phyloP scores from a whole-genome alignment of 1,284 basidiomycete genomes.

The Trametes versicolor region DNA sequence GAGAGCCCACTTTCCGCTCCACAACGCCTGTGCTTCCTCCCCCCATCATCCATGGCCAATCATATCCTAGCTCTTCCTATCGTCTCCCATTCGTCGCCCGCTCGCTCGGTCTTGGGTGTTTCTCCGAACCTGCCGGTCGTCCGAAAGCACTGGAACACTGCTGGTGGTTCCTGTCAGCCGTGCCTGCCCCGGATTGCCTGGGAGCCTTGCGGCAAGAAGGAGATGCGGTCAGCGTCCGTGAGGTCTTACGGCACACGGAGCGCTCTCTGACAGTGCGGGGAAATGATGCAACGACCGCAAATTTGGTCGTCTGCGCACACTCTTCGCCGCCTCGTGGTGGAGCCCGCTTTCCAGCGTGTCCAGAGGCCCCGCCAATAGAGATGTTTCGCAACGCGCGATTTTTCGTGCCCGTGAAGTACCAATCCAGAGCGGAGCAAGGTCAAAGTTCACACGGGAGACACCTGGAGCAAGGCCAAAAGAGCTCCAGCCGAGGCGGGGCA shows the following conservation, averaged over 20 bases:
- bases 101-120: constrained; percentile 3
- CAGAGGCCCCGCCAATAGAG: too few species aligned
- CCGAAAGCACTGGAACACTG: constrained; percentile 9
- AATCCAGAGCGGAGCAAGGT: too few species aligned
- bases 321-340: constrained; percentile 1
- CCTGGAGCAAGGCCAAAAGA: too few species aligned
- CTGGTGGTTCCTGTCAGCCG: constrained; percentile 1
- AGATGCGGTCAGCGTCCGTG: constrained; percentile 12
- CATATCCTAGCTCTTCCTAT: background rate
- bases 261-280: constrained; percentile 14
- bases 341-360: background rate
- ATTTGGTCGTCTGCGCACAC: background rate
- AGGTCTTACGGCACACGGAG: constrained; percentile 14
- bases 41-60: constrained; percentile 20
- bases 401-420: too few species aligned
- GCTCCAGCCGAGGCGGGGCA: too few species aligned
- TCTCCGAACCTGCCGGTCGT: constrained; percentile 7
- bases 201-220: constrained; percentile 8
- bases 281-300: constrained; percentile 9
- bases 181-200: constrained; percentile 27
- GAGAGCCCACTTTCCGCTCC: constrained; percentile 2
- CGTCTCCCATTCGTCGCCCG: constrained; percentile 6
- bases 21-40: constrained; percentile 21
- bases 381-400: too few species aligned
- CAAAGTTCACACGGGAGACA: too few species aligned